Conservation (phyloP, 1,284 basidiomycete species). For the Tilletia horrida region DNA sequence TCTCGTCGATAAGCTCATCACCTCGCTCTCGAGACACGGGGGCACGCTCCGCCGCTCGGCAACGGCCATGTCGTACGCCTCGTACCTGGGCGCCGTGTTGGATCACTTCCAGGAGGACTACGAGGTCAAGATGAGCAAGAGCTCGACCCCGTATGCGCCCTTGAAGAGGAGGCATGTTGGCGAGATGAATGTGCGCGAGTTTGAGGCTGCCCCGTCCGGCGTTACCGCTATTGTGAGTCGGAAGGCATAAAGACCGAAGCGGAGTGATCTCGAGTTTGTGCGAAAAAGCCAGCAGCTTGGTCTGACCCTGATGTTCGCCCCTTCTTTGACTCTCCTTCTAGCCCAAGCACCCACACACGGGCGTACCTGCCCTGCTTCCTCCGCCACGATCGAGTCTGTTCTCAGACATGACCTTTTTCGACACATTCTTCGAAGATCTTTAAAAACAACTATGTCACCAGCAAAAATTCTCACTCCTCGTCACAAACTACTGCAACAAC, state of each 20-base stretch:
- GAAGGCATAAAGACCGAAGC: too few relatives aligned
- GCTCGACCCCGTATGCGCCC: neutral
- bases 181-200: constrained; percentile 16
- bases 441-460: neutral
- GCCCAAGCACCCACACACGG: constrained; percentile 11
- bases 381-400: constrained; percentile 3
- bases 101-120: neutral
- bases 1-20: constrained; percentile 8
- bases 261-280: too few relatives aligned
- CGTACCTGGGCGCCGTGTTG: neutral
- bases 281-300: neutral
- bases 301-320: neutral
- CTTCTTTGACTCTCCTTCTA: neutral
- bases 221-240: constrained; percentile 13
- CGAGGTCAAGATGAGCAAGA: constrained; percentile 1
- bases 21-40: neutral
- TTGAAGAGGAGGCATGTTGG: neutral
- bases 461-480: too few relatives aligned
- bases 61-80: constrained; percentile 9
- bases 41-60: neutral
- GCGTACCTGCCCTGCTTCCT: neutral
- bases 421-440: constrained; percentile 8
- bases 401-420: constrained; percentile 16
- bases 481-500: too few relatives aligned
- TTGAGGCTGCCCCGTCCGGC: neutral